Base-by-base conservation (phyloP, 306 rosid genomes). In the Alnus glutinosa region DNA sequence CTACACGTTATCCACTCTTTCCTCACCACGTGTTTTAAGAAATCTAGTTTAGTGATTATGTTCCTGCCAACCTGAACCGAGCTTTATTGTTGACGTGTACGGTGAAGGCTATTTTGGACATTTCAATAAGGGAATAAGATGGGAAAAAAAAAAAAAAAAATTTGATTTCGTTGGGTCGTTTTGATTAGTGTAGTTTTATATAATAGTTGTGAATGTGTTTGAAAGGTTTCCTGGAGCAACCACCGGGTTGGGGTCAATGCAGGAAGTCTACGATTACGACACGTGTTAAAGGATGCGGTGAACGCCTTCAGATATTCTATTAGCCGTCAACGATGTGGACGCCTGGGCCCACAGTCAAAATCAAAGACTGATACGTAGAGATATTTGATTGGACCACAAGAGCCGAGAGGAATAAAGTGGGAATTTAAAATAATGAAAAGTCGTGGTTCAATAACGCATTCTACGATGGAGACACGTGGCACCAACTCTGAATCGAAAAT, bases 351-450 rank as follows among this genome's bases (percentile, higher is more conserved):
- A 54, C 62, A 18, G 39, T 70, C 73, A 63, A 63, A 8, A 55
- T 42, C 72, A 59, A 4, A 49, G 7, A 3, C 54, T 36, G 18
- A 54, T 74, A 87, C 90, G 88, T 84, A 55, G 50, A 16, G 4
- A 50, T 10, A 36, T 77, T 18, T 55, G 69, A 80, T 84, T 84
- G 90, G 86, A 74, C 79, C 90, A 84, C 88, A 66, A 1, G n/a
- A 19, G 76, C 70, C 37, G 4, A 61, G 59, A 13, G 78, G 75
- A 78, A 68, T 55, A 42, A 74, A 76, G 87, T 47, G 42, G 42
- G 54, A 72, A 71, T 73, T 77, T 66, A 23, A 63, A 62, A 64
- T 3, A 19, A 59, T 19, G 14, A 23, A 47, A 49, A 18, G 71
- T 11, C 61, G 57, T 54, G 57, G 54, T 67, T 67, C 62, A 77